These are phyloP conservation scores for Themeda triandra DNA, from an alignment of 176 grass and related monocot genomes.

Conservation along the genomic window DNA sequence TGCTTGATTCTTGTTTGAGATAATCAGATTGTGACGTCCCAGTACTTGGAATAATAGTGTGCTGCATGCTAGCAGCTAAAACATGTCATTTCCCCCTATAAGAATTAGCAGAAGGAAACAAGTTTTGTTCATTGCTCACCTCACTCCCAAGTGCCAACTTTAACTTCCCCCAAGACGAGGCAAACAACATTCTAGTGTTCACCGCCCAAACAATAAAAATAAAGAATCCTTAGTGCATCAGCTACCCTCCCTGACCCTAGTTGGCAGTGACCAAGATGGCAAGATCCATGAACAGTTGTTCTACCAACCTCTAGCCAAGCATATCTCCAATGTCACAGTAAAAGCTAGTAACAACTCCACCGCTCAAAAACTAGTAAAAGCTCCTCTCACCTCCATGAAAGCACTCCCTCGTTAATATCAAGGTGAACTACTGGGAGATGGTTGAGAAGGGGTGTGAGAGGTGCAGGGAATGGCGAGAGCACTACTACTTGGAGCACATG, in stretches of 20 bases:
- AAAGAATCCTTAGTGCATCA: background rate
- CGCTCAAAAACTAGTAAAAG: background rate
- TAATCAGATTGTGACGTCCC: background rate
- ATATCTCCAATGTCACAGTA: constrained; percentile 13
- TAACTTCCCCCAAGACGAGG: background rate
- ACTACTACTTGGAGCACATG: constrained; percentile 52
- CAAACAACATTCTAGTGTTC: background rate
- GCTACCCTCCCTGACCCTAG: background rate
- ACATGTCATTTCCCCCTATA: too few species aligned
- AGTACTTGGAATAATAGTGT: too few species aligned
- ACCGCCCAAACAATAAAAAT: background rate
- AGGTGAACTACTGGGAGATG: constrained; percentile 19
- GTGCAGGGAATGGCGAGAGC: constrained; percentile 39
- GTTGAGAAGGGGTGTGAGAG: background rate
- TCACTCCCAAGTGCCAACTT: constrained; percentile 8
- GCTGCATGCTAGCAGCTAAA: too few species aligned
- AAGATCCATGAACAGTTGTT: background rate
- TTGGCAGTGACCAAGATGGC: background rate
- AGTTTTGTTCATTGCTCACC: too few species aligned
- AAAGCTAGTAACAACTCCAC: background rate
- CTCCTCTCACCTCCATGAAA: constrained; percentile 1
- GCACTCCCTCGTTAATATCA: constrained; percentile 23
- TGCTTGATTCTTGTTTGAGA: background rate
- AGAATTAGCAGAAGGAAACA: too few species aligned
- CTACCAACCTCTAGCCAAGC: background rate